These are phyloP conservation scores for Funneliformis mosseae DNA, from an alignment of 192 early-diverging fungal species.

Conservation along the genomic window DNA sequence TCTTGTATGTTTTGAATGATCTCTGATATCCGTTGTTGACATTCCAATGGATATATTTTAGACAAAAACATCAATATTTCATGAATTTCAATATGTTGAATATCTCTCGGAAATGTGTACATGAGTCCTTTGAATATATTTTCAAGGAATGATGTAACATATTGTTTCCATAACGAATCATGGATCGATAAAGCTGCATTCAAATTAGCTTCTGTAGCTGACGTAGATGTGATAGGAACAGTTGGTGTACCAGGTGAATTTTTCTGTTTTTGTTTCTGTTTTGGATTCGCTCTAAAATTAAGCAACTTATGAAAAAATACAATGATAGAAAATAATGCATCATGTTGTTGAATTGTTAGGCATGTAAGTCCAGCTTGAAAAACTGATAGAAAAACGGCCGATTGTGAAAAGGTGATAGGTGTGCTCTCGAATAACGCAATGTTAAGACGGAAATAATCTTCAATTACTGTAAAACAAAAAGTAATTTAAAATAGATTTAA, in stretches of 20 bases:
- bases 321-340: constrained; percentile 54
- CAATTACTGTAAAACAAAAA: constrained; percentile 60
- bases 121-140: constrained; percentile 59
- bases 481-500: background rate
- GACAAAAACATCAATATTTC: constrained; percentile 50
- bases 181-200: constrained; percentile 43
- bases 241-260: constrained; percentile 31
- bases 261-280: constrained; percentile 16
- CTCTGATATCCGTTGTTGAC: constrained; percentile 51
- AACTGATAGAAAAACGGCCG: constrained; percentile 53
- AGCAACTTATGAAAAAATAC: constrained; percentile 51
- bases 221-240: constrained; percentile 16
- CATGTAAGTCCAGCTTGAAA: constrained; percentile 68
- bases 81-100: constrained; percentile 55
- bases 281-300: constrained; percentile 36
- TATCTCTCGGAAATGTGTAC: constrained; percentile 54
- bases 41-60: constrained; percentile 52
- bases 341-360: constrained; percentile 54
- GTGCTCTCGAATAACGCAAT: constrained; percentile 49
- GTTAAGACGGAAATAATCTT: constrained; percentile 74
- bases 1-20: constrained; percentile 50
- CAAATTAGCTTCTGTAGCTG: constrained; percentile 17
- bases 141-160: constrained; percentile 47
- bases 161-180: constrained; percentile 42
- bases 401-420: constrained; percentile 59